Evolutionary conservation across 495 filamentous ascomycete genomes (phyloP).

Genomic region (Lasiosphaeria miniovina): DNA sequence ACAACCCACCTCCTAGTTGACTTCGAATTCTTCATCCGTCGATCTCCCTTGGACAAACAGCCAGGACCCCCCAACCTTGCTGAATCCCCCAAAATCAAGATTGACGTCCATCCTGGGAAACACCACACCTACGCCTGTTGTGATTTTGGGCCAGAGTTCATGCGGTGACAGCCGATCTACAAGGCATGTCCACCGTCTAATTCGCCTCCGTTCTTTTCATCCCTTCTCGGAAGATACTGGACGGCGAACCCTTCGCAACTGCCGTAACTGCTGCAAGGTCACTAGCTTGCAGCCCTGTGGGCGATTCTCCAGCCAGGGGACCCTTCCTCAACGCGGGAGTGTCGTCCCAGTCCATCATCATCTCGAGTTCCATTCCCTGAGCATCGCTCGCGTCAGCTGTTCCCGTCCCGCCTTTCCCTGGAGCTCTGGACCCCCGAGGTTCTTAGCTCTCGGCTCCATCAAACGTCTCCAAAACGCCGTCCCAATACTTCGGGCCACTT

Average conservation of each 20-base stretch:
- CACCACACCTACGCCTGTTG: background rate
- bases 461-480: slow-evolving; percentile 7
- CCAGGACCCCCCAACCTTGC: background rate
- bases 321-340: background rate
- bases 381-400: background rate
- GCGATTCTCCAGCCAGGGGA: background rate
- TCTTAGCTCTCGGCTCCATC: background rate
- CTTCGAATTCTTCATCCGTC: no score
- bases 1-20: no score
- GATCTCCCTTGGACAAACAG: background rate
- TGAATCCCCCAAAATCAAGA: no score
- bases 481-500: background rate
- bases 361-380: background rate
- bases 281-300: background rate
- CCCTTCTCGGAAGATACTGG: background rate
- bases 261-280: background rate
- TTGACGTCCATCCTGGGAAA: no score
- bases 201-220: background rate
- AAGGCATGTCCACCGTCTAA: background rate
- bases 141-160: background rate
- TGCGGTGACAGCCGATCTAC: background rate
- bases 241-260: background rate
- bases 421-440: no score
- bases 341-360: background rate
- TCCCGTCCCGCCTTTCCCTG: no score